These are phyloP conservation scores for Pseudonitzschia multistriata DNA, from an alignment of 108 stramenopile genomes.

Conservation along the genomic window DNA sequence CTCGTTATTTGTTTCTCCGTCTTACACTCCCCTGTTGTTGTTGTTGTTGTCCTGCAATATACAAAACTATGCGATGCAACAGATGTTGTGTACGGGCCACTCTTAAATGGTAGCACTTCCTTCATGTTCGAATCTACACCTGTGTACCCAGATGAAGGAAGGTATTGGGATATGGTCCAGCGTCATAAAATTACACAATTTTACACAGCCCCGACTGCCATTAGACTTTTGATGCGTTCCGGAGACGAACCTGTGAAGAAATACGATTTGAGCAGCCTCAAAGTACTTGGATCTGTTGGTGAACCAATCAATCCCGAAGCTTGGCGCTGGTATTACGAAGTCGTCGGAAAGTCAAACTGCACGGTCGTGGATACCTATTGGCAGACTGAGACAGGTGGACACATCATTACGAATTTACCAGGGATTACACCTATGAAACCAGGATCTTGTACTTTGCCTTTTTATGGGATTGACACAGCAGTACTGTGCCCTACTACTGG, in stretches of 20 bases:
- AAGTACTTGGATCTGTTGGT: constrained; percentile 93
- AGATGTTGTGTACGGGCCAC: constrained; percentile 94
- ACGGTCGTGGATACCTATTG: constrained; percentile 98
- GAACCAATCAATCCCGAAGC: constrained; percentile 99
- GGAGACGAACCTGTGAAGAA: constrained; percentile 78
- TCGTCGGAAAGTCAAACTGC: constrained; percentile 84
- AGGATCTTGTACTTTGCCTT: constrained; percentile 91
- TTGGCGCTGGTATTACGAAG: constrained; percentile 95
- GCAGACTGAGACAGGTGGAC: constrained; percentile 99
- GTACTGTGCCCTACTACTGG: constrained; percentile 29
- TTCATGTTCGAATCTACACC: constrained; percentile 95
- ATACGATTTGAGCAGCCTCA: constrained; percentile 85
- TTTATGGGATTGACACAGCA: constrained; percentile 81
- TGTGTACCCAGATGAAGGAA: constrained; percentile 91
- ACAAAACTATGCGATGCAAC: constrained; percentile 68
- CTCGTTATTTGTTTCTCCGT: not conserved
- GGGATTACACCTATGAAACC: constrained; percentile 95
- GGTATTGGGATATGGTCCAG: constrained; percentile 95
- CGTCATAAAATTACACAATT: constrained; percentile 86
- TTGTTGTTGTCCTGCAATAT: too few species aligned
- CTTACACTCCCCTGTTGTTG: too few species aligned
- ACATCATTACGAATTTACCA: constrained; percentile 92
- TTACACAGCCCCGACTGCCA: constrained; percentile 95
- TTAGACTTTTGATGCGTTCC: constrained; percentile 96
- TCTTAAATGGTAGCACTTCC: constrained; percentile 90